Conservation (phyloP, 2,329 filamentous ascomycete genomes). For the Ilyonectria destructans region DNA sequence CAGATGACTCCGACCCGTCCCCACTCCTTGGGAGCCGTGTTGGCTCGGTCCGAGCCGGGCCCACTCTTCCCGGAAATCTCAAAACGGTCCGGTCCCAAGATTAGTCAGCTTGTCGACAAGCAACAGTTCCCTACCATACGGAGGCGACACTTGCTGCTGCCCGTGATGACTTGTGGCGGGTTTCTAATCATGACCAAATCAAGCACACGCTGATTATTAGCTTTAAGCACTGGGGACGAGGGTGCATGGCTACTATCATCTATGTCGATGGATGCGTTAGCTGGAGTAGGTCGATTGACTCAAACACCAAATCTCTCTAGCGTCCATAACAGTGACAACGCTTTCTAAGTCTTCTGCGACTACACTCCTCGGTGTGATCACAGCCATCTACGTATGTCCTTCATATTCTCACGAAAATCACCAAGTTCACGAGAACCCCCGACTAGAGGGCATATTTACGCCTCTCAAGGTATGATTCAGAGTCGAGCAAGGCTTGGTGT, state of each 20-base stretch:
- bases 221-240: background rate
- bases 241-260: background rate
- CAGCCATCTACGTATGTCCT: slow-evolving; percentile 1
- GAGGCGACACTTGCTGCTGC: slow-evolving; percentile 1
- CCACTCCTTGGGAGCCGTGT: background rate
- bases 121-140: background rate
- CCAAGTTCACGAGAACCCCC: background rate
- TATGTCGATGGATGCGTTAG: background rate
- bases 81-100: slow-evolving; percentile 3
- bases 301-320: background rate
- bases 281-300: background rate
- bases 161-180: background rate
- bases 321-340: background rate
- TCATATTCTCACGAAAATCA: background rate
- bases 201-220: background rate
- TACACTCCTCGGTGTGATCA: background rate
- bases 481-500: background rate
- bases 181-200: background rate
- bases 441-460: background rate
- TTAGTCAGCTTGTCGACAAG: background rate
- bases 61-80: background rate
- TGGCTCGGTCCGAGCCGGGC: slow-evolving; percentile 3
- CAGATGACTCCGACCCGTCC: slow-evolving; percentile 2
- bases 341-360: background rate
- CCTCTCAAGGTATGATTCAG: background rate